Percentiles rank a stretch among this genome's conserved stretches.
Evolutionary conservation across 2,329 filamentous ascomycete species (phyloP).

Genomic region (Penicillium corylophilum): DNA sequence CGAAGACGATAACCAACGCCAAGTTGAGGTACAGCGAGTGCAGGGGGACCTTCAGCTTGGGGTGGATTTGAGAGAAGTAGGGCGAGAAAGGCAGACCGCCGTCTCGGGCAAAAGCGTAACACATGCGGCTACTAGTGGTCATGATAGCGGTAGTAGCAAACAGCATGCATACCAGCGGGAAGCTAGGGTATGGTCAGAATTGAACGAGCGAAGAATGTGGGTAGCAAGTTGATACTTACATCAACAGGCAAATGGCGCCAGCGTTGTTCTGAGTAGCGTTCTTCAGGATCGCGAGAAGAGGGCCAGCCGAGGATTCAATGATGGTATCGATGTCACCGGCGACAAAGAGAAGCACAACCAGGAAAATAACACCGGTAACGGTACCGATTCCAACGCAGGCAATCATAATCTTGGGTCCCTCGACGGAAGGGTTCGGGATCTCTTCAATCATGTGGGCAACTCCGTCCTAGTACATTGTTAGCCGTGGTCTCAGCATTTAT

Average conservation of each 20-base stretch:
- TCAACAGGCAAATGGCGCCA: conserved; percentile 63
- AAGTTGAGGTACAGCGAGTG: conserved; percentile 65
- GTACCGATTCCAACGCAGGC: conserved; percentile 63
- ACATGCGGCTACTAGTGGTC: conserved; percentile 39
- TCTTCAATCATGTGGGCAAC: conserved; percentile 56
- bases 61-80: conserved; percentile 62
- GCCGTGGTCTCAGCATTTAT: not conserved
- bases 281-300: conserved; percentile 62
- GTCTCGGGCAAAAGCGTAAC: conserved; percentile 49
- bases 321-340: conserved; percentile 58
- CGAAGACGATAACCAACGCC: conserved; percentile 64
- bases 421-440: conserved; percentile 47
- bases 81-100: conserved; percentile 63
- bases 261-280: conserved; percentile 62
- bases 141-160: conserved; percentile 37
- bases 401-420: conserved; percentile 67
- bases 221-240: conserved; percentile 37
- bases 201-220: not conserved
- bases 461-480: conserved; percentile 29
- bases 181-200: conserved; percentile 23
- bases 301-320: conserved; percentile 57
- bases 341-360: conserved; percentile 64
- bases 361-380: conserved; percentile 62
- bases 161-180: conserved; percentile 34
- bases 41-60: conserved; percentile 61